A percentile compares a stretch with the other conserved stretches of the same genome.
These are phyloP conservation scores for Skeletonema menzelii DNA, from an alignment of 108 stramenopile species.

Conservation along the genomic window DNA sequence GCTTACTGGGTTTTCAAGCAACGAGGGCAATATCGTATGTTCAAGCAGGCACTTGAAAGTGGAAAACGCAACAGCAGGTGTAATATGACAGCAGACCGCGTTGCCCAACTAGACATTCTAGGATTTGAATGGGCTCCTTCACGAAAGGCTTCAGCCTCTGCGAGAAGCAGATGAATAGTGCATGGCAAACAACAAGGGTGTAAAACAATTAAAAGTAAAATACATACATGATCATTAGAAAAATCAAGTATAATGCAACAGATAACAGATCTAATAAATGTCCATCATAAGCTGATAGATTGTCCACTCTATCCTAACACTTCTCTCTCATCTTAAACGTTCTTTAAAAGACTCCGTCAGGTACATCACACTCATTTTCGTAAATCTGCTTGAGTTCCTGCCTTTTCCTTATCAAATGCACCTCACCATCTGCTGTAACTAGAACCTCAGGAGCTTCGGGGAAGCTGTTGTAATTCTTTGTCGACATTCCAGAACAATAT, in stretches of 20 bases:
- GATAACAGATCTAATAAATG: not conserved
- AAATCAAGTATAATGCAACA: not conserved
- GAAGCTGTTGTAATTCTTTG: slow-evolving; percentile 99
- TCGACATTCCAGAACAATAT: slow-evolving; percentile 96
- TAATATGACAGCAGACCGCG: slow-evolving; percentile 55
- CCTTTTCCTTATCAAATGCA: slow-evolving; percentile 87
- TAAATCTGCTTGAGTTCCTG: slow-evolving; percentile 89
- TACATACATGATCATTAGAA: not conserved
- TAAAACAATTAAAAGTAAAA: no score
- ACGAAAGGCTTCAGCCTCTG: not conserved
- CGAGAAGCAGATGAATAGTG: not conserved
- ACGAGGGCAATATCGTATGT: slow-evolving; percentile 42
- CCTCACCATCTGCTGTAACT: slow-evolving; percentile 61
- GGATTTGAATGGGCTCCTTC: slow-evolving; percentile 60
- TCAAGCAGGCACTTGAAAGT: slow-evolving; percentile 9
- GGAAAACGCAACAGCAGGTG: slow-evolving; percentile 38
- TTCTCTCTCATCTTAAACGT: not conserved
- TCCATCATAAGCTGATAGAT: not conserved
- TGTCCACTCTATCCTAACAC: not conserved
- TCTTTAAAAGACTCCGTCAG: slow-evolving; percentile 38
- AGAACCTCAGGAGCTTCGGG: slow-evolving; percentile 94
- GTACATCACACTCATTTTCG: slow-evolving; percentile 71
- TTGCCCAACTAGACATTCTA: slow-evolving; percentile 48
- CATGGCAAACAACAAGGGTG: no score
- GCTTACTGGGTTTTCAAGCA: slow-evolving; percentile 52